A percentile compares a stretch with the other conserved stretches of the same genome.
Conservation (phyloP, 495 filamentous ascomycete species). For the Penicillium ochrochloron region DNA sequence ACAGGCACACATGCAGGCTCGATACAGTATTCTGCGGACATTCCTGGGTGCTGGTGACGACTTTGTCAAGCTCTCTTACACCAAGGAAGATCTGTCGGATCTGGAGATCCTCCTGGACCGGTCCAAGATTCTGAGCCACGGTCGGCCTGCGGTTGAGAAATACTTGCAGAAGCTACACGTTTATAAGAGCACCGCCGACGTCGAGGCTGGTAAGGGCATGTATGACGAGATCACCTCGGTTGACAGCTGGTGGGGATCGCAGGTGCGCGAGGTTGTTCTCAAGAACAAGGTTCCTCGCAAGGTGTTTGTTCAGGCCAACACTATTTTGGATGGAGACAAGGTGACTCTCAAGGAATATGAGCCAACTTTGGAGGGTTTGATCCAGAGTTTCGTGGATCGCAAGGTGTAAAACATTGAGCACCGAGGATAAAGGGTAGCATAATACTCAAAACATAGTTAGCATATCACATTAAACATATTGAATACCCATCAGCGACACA, state of each 20-base stretch:
- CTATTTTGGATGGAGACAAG: constrained; percentile 70
- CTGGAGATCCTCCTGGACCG: constrained; percentile 80
- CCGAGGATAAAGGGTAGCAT: not conserved
- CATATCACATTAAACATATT: constrained; percentile 1
- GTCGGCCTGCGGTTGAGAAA: constrained; percentile 76
- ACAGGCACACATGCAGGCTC: constrained; percentile 92
- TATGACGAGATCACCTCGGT: constrained; percentile 85
- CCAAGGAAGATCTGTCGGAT: constrained; percentile 76
- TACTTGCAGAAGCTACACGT: constrained; percentile 91
- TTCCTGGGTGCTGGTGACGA: constrained; percentile 84
- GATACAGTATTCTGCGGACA: constrained; percentile 84
- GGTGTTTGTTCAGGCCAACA: constrained; percentile 96
- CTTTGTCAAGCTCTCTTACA: constrained; percentile 80
- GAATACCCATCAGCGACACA: not conserved
- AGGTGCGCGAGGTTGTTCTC: constrained; percentile 78
- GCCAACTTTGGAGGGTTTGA: constrained; percentile 79
- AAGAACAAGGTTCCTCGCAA: constrained; percentile 89
- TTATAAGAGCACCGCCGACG: constrained; percentile 89
- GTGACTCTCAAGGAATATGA: constrained; percentile 90
- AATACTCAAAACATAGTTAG: not conserved
- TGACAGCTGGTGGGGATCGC: constrained; percentile 76
- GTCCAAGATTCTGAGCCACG: constrained; percentile 75
- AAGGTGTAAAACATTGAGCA: constrained; percentile 49
- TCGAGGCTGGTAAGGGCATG: constrained; percentile 71
- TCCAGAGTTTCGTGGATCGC: constrained; percentile 88